Evolutionary conservation across 1,284 basidiomycete species (phyloP).

Genomic region (Hypsizygus ulmarius): DNA sequence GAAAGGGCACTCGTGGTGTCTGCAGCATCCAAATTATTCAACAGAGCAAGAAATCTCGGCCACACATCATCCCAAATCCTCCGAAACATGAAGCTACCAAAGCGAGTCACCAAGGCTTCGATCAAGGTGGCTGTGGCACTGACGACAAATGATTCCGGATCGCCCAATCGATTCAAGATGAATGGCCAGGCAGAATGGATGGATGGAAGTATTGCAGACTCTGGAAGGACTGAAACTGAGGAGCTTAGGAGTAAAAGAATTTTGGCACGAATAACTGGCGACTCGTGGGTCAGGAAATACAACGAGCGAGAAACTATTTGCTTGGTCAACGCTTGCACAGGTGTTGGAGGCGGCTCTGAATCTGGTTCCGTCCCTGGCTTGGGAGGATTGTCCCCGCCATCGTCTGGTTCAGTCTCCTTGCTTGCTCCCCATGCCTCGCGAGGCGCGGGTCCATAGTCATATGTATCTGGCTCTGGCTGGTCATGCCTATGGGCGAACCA

Average conservation of each 20-base stretch:
- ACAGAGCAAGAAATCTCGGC: constrained; percentile 71
- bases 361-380: constrained; percentile 28
- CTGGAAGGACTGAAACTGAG: constrained; percentile 73
- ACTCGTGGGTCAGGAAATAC: constrained; percentile 88
- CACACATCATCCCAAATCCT: constrained; percentile 88
- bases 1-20: constrained; percentile 67
- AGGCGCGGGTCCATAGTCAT: constrained; percentile 63
- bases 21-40: constrained; percentile 55
- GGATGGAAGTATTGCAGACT: constrained; percentile 74
- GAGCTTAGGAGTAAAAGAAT: constrained; percentile 74
- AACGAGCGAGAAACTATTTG: constrained; percentile 83
- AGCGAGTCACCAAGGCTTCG: constrained; percentile 62
- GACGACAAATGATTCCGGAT: constrained; percentile 75
- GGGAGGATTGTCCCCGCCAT: constrained; percentile 25
- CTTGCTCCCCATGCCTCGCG: constrained; percentile 48
- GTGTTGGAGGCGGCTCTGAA: constrained; percentile 51
- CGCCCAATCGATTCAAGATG: constrained; percentile 77
- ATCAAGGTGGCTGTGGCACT: constrained; percentile 70
- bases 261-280: constrained; percentile 77
- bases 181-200: constrained; percentile 89
- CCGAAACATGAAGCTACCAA: constrained; percentile 80
- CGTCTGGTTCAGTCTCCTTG: constrained; percentile 28
- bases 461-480: constrained; percentile 33
- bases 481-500: constrained; percentile 63
- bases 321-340: constrained; percentile 71